phyloP scores from a whole-genome alignment of 2,329 filamentous ascomycete species.

The Aspergillus flavus region DNA sequence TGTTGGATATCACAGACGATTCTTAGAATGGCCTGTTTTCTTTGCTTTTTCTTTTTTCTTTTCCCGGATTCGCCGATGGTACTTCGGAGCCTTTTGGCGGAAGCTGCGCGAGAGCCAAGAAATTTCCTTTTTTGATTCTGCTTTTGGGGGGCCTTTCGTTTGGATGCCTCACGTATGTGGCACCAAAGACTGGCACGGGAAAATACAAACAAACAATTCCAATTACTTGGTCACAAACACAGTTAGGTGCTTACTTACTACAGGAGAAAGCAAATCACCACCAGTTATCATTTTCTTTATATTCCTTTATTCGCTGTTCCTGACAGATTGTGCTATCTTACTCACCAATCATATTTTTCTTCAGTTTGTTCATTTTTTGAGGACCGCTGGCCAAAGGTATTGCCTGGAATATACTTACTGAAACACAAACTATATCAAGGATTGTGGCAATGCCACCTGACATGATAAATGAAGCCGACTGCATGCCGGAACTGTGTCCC shows the following conservation, averaged over 20 bases:
- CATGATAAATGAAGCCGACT: background rate
- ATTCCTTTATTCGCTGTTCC: background rate
- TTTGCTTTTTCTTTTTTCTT: slow-evolving; percentile 1
- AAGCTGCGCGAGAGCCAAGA: slow-evolving; percentile 12
- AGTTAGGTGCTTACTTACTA: too few species aligned
- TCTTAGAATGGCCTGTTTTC: background rate
- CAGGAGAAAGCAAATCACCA: too few species aligned
- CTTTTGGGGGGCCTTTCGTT: background rate
- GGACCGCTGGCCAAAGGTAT: too few species aligned
- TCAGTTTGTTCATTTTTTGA: too few species aligned
- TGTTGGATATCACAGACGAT: background rate
- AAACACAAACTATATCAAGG: background rate
- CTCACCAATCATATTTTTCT: too few species aligned
- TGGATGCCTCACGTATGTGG: slow-evolving; percentile 4
- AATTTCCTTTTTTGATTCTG: background rate
- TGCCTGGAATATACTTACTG: background rate
- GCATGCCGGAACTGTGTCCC: background rate
- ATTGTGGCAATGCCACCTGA: background rate
- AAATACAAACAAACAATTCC: background rate
- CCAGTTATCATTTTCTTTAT: background rate
- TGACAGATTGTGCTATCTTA: background rate
- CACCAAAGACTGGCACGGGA: background rate
- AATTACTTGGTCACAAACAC: too few species aligned
- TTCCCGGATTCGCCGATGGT: slow-evolving; percentile 4
- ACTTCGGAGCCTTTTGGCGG: background rate